Evolutionary conservation across 2,329 filamentous ascomycete genomes (phyloP).

Genomic region (Periglandula ipomoeae): DNA sequence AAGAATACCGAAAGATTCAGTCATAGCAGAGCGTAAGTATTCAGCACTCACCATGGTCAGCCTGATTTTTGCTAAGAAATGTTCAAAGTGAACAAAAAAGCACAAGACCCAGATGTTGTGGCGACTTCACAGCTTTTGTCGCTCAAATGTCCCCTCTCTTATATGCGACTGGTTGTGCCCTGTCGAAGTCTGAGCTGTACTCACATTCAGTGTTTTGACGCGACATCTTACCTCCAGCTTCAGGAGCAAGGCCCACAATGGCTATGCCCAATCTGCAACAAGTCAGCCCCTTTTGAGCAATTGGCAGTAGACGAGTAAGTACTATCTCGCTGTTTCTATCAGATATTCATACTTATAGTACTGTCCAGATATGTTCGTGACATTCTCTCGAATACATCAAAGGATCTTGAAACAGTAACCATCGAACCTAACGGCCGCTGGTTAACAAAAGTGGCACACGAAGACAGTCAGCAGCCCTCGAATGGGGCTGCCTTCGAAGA

Average conservation of each 20-base stretch:
- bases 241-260: conserved; percentile 96
- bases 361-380: conserved; percentile 67
- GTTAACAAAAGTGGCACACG: conserved; percentile 35
- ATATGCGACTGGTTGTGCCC: conserved; percentile 69
- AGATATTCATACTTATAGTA: conserved; percentile 1
- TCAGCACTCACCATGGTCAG: conserved; percentile 21
- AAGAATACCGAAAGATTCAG: conserved; percentile 70
- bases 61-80: conserved; percentile 2
- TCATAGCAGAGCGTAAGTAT: conserved; percentile 67
- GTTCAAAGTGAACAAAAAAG: conserved; percentile 63
- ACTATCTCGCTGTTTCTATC: not conserved
- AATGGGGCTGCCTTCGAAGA: conserved; percentile 23
- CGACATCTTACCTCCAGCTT: conserved; percentile 79
- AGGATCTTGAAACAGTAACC: conserved; percentile 71
- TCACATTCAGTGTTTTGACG: conserved; percentile 94
- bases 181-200: conserved; percentile 72
- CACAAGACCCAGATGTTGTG: conserved; percentile 80
- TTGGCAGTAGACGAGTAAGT: conserved; percentile 80
- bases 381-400: conserved; percentile 66
- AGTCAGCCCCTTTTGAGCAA: conserved; percentile 67
- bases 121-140: conserved; percentile 83
- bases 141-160: conserved; percentile 86
- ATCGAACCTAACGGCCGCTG: conserved; percentile 83
- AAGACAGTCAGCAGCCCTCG: conserved; percentile 19
- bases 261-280: conserved; percentile 92